Percentiles rank a stretch among this genome's conserved stretches.
These are phyloP conservation scores for Stropharia rugosoannulata DNA, from an alignment of 768 basidiomycete genomes.

Conservation along the genomic window DNA sequence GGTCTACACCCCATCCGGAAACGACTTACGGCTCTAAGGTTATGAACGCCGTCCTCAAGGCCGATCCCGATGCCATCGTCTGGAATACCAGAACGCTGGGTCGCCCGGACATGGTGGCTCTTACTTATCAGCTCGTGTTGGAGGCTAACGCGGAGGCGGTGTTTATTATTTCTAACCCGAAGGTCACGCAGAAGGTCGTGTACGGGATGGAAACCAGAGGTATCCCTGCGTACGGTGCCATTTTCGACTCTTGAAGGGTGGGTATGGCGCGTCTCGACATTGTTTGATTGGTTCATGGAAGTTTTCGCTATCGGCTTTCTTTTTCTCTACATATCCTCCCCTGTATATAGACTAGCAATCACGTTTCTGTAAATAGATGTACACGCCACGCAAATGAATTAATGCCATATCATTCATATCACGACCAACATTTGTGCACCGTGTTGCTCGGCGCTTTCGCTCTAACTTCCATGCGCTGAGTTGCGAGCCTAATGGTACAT, in stretches of 20 bases:
- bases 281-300: no score
- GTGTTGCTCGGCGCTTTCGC: no score
- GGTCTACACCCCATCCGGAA: conserved; percentile 40
- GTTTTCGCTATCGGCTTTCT: not conserved
- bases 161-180: conserved; percentile 39
- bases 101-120: conserved; percentile 38
- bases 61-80: conserved; percentile 37
- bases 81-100: conserved; percentile 38
- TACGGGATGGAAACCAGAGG: conserved; percentile 40
- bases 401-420: no score
- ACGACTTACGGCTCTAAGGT: conserved; percentile 40
- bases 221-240: conserved; percentile 40
- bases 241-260: conserved; percentile 35
- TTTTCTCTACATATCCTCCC: no score
- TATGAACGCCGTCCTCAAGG: conserved; percentile 35
- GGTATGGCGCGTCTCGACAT: not conserved
- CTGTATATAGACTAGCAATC: no score
- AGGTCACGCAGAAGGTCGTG: conserved; percentile 36
- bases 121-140: conserved; percentile 35
- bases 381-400: no score
- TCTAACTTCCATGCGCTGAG: no score
- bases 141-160: conserved; percentile 40
- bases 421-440: no score
- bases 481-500: no score
- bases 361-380: no score